phyloP scores from a whole-genome alignment of 2,329 filamentous ascomycete species.

The Epichloe elymi region DNA sequence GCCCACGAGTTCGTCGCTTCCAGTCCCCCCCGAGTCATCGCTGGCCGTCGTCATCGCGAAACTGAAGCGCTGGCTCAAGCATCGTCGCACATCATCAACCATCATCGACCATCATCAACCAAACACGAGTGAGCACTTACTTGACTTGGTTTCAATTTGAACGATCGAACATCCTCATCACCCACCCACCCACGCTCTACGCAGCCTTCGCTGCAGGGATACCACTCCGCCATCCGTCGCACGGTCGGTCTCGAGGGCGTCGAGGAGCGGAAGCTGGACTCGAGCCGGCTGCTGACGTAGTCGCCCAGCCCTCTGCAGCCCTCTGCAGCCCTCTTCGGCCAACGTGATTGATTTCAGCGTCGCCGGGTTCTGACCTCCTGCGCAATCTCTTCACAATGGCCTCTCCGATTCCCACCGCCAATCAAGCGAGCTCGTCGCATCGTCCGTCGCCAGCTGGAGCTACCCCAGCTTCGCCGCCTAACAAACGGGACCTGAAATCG shows the following conservation, averaged over 20 bases:
- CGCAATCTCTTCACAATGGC: conserved; percentile 18
- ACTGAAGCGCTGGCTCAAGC: too few species aligned
- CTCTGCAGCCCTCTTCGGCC: background rate
- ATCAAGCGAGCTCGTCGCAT: conserved; percentile 18
- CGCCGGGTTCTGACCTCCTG: background rate
- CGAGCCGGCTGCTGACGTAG: background rate
- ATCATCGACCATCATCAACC: background rate
- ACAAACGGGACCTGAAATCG: conserved; percentile 76
- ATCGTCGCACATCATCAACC: background rate
- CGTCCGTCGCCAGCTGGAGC: conserved; percentile 14
- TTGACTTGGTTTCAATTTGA: too few species aligned
- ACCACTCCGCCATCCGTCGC: background rate
- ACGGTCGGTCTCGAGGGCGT: background rate
- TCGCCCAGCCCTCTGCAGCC: background rate
- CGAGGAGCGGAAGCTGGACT: conserved; percentile 2
- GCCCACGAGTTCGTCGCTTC: too few species aligned
- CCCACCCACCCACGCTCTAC: background rate
- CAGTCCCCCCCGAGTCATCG: too few species aligned
- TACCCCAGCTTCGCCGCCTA: conserved; percentile 55
- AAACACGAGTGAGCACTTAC: background rate
- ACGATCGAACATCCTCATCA: background rate
- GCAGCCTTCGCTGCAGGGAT: background rate
- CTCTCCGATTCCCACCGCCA: conserved; percentile 21
- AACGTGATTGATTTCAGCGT: background rate
- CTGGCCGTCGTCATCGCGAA: too few species aligned